A percentile compares a stretch with the other conserved stretches of the same genome.
Conservation (phyloP, 441 rosid genomes). For the Syzygium malaccense region DNA sequence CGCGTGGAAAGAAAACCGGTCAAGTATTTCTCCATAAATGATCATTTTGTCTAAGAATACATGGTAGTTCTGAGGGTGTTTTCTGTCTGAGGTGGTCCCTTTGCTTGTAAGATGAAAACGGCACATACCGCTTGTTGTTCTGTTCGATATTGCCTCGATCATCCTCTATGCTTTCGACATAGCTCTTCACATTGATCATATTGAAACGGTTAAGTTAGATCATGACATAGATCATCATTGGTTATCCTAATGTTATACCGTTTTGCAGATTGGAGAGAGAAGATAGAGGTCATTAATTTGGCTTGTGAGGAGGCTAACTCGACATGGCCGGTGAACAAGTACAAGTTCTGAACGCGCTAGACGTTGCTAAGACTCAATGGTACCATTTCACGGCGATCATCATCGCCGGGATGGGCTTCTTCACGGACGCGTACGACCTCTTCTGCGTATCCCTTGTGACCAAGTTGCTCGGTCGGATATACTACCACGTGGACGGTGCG, state of each 20-base stretch:
- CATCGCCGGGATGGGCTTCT: conserved; percentile 7
- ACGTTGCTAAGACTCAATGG: neutral
- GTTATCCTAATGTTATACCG: neutral
- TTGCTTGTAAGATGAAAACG: neutral
- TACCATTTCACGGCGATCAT: conserved; percentile 6
- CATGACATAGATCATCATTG: neutral
- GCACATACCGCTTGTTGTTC: neutral
- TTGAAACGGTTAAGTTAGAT: neutral
- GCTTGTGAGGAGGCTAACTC: neutral
- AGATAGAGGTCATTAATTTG: neutral
- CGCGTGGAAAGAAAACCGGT: neutral
- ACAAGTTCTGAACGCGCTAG: conserved; percentile 6
- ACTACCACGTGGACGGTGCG: neutral
- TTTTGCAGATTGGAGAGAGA: neutral
- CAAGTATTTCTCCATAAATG: neutral
- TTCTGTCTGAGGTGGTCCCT: neutral
- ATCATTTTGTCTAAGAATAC: neutral
- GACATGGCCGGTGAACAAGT: neutral
- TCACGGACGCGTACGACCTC: conserved; percentile 7
- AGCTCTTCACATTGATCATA: neutral
- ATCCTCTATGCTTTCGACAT: neutral
- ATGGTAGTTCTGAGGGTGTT: neutral
- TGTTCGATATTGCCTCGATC: neutral
- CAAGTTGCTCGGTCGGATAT: neutral
- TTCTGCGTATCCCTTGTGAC: neutral